Evolutionary conservation across 169 alveolate species (phyloP).

Genomic region (Eimeria brunetti): DNA sequence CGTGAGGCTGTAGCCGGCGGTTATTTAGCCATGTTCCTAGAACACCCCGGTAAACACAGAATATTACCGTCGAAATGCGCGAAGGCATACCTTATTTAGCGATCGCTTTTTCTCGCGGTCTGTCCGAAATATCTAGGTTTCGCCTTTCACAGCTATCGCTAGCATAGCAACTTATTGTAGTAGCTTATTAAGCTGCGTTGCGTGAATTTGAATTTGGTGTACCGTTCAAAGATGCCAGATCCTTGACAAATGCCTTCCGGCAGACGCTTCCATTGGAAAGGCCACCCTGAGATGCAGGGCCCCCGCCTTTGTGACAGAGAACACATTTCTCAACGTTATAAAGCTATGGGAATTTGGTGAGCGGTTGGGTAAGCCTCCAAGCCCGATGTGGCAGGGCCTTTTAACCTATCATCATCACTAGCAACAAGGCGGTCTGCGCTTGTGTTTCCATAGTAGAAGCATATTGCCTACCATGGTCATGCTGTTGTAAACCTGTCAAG

Average conservation of each 20-base stretch:
- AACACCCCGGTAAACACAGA: neutral
- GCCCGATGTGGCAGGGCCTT: neutral
- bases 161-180: neutral
- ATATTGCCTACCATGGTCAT: constrained; percentile 21
- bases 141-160: too few relatives aligned
- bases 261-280: neutral
- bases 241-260: constrained; percentile 52
- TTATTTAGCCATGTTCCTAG: constrained; percentile 59
- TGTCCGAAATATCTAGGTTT: neutral
- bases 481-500: constrained; percentile 53
- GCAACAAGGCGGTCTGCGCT: neutral
- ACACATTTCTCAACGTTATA: neutral
- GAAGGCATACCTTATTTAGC: neutral
- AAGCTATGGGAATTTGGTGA: neutral
- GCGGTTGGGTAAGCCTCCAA: neutral
- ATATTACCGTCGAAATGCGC: neutral
- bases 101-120: neutral
- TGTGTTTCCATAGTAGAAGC: neutral
- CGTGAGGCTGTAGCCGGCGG: constrained; percentile 69
- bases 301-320: constrained; percentile 11
- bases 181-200: neutral
- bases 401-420: neutral
- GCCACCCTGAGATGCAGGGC: neutral
- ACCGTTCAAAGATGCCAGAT: constrained; percentile 66
- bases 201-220: neutral